Conservation (phyloP, 192 early-diverging fungal species). For the Rhizophlyctis rosea region DNA sequence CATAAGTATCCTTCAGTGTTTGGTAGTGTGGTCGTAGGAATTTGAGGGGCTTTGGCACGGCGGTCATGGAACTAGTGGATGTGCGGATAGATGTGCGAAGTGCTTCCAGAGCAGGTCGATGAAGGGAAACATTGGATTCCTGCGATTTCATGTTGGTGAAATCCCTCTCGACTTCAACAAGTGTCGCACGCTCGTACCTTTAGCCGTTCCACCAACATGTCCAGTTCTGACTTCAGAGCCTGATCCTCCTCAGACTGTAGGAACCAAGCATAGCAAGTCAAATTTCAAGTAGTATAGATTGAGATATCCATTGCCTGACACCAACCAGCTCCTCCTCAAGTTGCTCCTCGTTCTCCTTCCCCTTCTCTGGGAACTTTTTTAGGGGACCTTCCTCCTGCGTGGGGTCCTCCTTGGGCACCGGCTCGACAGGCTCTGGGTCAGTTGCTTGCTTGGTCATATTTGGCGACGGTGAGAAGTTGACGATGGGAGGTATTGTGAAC, state of each 20-base stretch:
- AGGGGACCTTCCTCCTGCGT: constrained; percentile 10
- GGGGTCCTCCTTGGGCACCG: constrained; percentile 20
- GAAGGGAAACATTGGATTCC: constrained; percentile 71
- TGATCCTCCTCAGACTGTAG: constrained; percentile 97
- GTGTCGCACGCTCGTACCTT: constrained; percentile 51
- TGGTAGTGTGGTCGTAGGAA: constrained; percentile 86
- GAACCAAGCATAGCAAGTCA: no score
- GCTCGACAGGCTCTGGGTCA: constrained; percentile 6
- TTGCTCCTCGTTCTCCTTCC: constrained; percentile 27
- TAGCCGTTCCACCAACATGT: constrained; percentile 90
- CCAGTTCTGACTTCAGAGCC: constrained; percentile 87
- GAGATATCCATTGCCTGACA: background rate
- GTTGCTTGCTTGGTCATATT: background rate
- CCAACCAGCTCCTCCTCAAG: constrained; percentile 29
- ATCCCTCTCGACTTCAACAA: constrained; percentile 8
- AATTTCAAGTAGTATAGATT: background rate
- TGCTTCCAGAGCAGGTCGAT: constrained; percentile 82
- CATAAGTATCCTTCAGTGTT: constrained; percentile 65
- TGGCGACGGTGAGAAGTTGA: no score
- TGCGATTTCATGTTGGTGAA: constrained; percentile 26
- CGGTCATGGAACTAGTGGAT: constrained; percentile 96
- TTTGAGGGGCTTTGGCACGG: constrained; percentile 98
- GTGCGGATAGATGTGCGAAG: constrained; percentile 89
- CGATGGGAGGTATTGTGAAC: no score
- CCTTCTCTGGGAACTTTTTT: constrained; percentile 1